Percentiles rank a stretch among this genome's conserved stretches.
Evolutionary conservation across 495 filamentous ascomycete species (phyloP).

Genomic region (Peziza echinospora): DNA sequence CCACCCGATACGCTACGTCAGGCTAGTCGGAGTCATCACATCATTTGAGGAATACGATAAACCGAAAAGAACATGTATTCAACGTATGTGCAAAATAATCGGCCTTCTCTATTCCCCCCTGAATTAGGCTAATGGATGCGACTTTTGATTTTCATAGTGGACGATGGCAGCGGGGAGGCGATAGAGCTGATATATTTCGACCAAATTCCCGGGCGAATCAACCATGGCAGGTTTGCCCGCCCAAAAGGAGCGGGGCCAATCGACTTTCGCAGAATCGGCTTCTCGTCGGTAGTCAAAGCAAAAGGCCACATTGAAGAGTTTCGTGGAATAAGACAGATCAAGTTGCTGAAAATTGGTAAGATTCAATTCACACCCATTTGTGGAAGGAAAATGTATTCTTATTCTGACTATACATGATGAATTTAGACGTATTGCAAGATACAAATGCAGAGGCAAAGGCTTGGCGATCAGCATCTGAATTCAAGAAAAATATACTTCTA

Average conservation of each 20-base stretch:
- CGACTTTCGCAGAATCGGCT: conserved; percentile 30
- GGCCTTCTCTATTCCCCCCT: background rate
- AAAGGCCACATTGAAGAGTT: conserved; percentile 52
- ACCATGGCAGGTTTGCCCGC: no score
- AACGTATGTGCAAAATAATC: conserved; percentile 4
- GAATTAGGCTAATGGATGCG: background rate
- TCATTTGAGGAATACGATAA: conserved; percentile 41
- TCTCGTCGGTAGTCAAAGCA: conserved; percentile 50
- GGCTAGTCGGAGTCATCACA: conserved; percentile 55
- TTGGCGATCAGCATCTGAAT: conserved; percentile 44
- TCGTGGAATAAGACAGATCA: conserved; percentile 40
- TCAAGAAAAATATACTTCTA: conserved; percentile 39
- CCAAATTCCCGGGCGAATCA: background rate
- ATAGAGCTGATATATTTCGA: conserved; percentile 32
- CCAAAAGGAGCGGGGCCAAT: conserved; percentile 11
- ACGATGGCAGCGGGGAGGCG: conserved; percentile 65
- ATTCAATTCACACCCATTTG: background rate
- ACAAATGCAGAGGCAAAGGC: conserved; percentile 60
- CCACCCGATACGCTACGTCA: conserved; percentile 75
- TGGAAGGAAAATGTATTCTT: background rate
- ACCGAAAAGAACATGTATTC: background rate
- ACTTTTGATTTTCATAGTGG: conserved; percentile 25
- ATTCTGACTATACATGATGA: background rate
- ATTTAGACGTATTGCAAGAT: conserved; percentile 33
- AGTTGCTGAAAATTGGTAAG: conserved; percentile 31